Evolutionary conservation across 805 yeast species (phyloP), one percentile per base, ranked within the genome.

Genomic region (Priceomyces haplophilus): DNA sequence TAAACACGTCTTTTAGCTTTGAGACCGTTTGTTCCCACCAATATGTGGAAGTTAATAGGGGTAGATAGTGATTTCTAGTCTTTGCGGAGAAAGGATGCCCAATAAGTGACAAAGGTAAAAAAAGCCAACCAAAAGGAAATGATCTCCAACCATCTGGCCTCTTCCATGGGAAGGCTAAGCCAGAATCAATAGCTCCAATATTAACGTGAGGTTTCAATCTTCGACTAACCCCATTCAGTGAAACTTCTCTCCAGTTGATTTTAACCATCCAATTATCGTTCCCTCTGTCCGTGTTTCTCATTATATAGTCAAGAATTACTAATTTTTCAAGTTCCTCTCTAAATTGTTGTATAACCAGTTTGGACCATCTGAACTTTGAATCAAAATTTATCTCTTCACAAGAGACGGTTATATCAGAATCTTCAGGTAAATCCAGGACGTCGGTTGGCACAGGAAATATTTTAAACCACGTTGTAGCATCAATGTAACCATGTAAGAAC

Each of bases 61-160:
- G 78, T 37, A 84, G 54, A 49, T 75, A 80, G 51, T 81, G 85
- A 3, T 63, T 57, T 42, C 85, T 62, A 1, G 88, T 78, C 24
- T 62, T 63, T 21, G 62, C 64, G 3, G 83, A 73, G 52, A 84
- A 83, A 3, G 88, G 88, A 45, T 76, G 83, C 0, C 87, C 87
- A 39, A 84, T 79, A 4, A 84, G 56, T 8, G 78, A 67, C 10
- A 76, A 59, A 0, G 90, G 90, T 25, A 84, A 59, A 51, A 79
- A 83, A 19, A 84, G 61, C 91, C 91, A 84, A 0, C 90, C 90
- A 61, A 75, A 84, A 0, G 90, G 90, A 51, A 81, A 84, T 0
- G 87, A 80, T 42, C 90, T 63, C 88, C 89, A 83, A 54, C 83
- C 88, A 59, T 84, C 86, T 0, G 90, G 90, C 49, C 83, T 88